Evolutionary conservation across 306 rosid species (phyloP), one percentile per base, ranked within the genome.

Genomic region (Dryas octopetala): DNA sequence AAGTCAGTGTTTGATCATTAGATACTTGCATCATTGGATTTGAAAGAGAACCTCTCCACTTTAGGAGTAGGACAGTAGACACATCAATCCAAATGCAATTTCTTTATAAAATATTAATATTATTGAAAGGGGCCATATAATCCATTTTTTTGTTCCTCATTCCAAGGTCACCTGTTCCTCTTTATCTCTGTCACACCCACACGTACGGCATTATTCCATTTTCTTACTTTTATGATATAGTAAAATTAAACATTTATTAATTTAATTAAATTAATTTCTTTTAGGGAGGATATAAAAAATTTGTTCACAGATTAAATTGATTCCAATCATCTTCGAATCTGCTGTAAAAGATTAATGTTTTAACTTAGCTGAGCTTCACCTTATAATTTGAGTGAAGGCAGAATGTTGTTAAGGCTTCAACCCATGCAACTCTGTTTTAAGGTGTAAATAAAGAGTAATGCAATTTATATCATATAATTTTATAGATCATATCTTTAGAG

Each of bases 1-100:
- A 77, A 62, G 71, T 60, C 57, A 38, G 43, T 57, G 61, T 32
- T 6, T 68, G 59, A 66, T 54, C 55, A 75, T 76, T 52, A 58
- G 51, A 83, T 71, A 40, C 45, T 55, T 17, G 71, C 81, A 74
- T 70, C 85, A 85, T 76, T 62, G 70, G 65, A 82, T 70, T 86
- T 72, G 64, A 68, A 74, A 76, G 75, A 83, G 62, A 74, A 55
- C 6, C 41, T 60, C 75, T 76, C 8, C 17, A 58, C 44, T 45
- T 76, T 50, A 53, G 23, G 62, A 66, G 26, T 26, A 11, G 17
- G 15, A 5, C 6, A 43, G 58, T 4, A 49, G 63, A 72, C 55
- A 74, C 74, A 45, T 48, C 74, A 79, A 79, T 82, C 74, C 53
- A 74, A 19, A 77, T 71, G 79, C 81, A 77, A 38, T 69, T 45